phyloP scores from a whole-genome alignment of 2,329 filamentous ascomycete species.

The Phialophora chinensis region DNA sequence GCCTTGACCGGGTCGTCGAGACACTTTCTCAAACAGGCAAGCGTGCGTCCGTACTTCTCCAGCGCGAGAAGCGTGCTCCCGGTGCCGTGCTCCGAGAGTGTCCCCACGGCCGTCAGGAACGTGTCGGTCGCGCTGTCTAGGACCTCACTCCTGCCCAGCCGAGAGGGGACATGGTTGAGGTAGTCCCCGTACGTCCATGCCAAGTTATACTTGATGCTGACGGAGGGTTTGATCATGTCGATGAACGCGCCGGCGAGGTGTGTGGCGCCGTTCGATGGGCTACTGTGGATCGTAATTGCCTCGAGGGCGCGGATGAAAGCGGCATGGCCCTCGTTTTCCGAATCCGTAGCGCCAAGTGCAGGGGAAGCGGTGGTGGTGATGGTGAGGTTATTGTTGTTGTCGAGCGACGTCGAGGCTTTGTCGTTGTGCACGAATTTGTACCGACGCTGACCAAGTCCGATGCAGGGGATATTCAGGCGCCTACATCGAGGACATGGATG shows the following conservation, averaged over 20 bases:
- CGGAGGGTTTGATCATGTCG: constrained; percentile 44
- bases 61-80: constrained; percentile 38
- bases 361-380: too few species aligned
- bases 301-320: background rate
- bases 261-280: constrained; percentile 45
- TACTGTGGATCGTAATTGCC: background rate
- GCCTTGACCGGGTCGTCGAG: constrained; percentile 40
- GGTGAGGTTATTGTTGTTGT: background rate
- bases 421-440: constrained; percentile 55
- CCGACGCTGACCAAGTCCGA: constrained; percentile 55
- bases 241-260: constrained; percentile 46
- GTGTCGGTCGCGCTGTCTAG: constrained; percentile 48
- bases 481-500: constrained; percentile 55
- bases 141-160: constrained; percentile 54
- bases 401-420: constrained; percentile 15
- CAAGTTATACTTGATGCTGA: constrained; percentile 56
- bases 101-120: constrained; percentile 40
- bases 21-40: constrained; percentile 39
- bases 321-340: background rate
- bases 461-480: constrained; percentile 53
- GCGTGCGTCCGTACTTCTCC: constrained; percentile 41
- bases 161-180: constrained; percentile 53
- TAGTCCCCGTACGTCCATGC: constrained; percentile 55
- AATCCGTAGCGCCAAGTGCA: background rate
- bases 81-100: constrained; percentile 29